Evolutionary conservation across 495 filamentous ascomycete species (phyloP).

Genomic region (Xanthoparmelia taractica): DNA sequence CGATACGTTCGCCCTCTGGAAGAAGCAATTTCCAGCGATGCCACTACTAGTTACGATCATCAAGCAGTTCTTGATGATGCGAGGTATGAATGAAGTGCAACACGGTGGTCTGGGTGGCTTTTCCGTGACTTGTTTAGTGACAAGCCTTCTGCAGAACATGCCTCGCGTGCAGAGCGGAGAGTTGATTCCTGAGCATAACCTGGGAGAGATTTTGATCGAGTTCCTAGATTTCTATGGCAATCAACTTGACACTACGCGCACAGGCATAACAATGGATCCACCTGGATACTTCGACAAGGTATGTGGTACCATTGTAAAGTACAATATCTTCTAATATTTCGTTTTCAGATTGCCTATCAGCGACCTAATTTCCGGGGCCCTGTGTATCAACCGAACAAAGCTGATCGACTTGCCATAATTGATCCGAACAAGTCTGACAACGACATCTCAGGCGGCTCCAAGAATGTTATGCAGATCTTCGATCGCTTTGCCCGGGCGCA

Average conservation of each 20-base stretch:
- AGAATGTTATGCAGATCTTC: slow-evolving; percentile 54
- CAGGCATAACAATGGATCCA: slow-evolving; percentile 67
- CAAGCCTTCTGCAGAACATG: slow-evolving; percentile 71
- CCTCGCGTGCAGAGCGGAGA: slow-evolving; percentile 54
- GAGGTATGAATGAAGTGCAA: slow-evolving; percentile 81
- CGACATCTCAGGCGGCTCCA: slow-evolving; percentile 78
- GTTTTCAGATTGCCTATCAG: slow-evolving; percentile 1
- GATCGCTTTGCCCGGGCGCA: slow-evolving; percentile 57
- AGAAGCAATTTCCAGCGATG: slow-evolving; percentile 68
- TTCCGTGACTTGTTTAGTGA: slow-evolving; percentile 86
- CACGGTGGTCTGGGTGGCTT: slow-evolving; percentile 92
- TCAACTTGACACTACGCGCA: slow-evolving; percentile 54
- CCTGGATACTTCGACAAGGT: slow-evolving; percentile 69
- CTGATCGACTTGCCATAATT: slow-evolving; percentile 61
- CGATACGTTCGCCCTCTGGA: slow-evolving; percentile 72
- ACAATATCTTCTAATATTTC: neutral
- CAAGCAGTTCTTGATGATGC: slow-evolving; percentile 87
- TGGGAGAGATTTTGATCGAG: slow-evolving; percentile 71
- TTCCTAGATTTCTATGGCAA: slow-evolving; percentile 88
- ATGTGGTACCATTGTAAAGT: slow-evolving; percentile 25
- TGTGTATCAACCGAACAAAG: slow-evolving; percentile 40
- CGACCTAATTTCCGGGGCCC: slow-evolving; percentile 21
- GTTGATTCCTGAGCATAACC: slow-evolving; percentile 51
- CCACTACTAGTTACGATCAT: slow-evolving; percentile 72
- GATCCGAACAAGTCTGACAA: slow-evolving; percentile 81